Base-by-base conservation (phyloP, 2,329 filamentous ascomycete species). In the Pyrenophora teres region DNA sequence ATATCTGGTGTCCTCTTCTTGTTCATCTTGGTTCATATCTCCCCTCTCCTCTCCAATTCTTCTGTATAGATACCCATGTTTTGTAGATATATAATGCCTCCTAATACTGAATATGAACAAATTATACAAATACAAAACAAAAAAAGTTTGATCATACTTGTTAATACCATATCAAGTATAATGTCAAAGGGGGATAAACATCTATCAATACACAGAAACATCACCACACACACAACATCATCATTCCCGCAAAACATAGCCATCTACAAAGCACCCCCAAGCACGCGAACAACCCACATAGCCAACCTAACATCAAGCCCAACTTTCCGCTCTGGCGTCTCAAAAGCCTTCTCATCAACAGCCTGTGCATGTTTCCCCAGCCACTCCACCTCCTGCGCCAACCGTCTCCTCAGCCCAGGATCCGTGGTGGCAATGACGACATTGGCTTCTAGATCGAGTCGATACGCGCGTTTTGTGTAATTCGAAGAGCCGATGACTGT, bases 391-490 rank as follows among this genome's bases (percentile, higher is more conserved):
- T 99, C 94, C 43, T 89, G 84, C 6, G 83, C 87, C n/a, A 97
- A 76, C 45, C 86, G 82, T 51, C 77, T 77, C 73, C 90, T 90
- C 62, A 99, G 74, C 0, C 79, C 82, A 19, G 87, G 78, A 65
- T 97, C 87, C 18, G 80, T 80, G 1, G 94, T 99, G 4, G 97
- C 84, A 23, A 99, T 87, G 51, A 97, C 74, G 1, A 90, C 89
- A 30, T 95, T 94, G 0, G 88, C 89, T 72, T 99, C 94, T 2
- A 99, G 81, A 74, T 99, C 94, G 36, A 97, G 83, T 35, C 88
- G 87, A 74, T 99, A 97, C 68, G 90, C 95, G 40, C 94, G 82
- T 72, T 94, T 92, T 0, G 94, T 99, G 74, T 97, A 99, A 70
- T 99, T 99, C 8, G 89, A 94, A 69, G 90, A 95, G 1, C 94